phyloP scores from a whole-genome alignment of 1,284 basidiomycete genomes.

The Irpex sp. region DNA sequence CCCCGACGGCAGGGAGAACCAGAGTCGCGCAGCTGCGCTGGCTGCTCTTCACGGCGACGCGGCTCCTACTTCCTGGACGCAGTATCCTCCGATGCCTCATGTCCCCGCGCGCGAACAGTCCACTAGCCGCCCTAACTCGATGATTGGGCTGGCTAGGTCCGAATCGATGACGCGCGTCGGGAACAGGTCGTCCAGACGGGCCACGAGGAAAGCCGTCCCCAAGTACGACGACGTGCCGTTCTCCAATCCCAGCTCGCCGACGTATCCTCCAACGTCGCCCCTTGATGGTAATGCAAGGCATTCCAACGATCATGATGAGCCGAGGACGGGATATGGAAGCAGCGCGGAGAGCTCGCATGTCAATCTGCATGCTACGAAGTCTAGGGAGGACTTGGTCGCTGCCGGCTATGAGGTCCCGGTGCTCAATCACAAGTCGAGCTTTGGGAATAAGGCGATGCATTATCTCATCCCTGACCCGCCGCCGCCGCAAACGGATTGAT shows the following conservation, averaged over 20 bases:
- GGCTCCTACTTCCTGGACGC: constrained; percentile 8
- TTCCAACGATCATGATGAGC: constrained; percentile 1
- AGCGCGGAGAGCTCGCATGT: constrained; percentile 2
- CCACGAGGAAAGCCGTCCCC: constrained; percentile 41
- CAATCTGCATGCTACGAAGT: constrained; percentile 16
- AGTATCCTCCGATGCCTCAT: background rate
- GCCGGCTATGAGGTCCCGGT: constrained; percentile 18
- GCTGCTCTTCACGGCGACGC: constrained; percentile 18
- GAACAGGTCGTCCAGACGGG: constrained; percentile 12
- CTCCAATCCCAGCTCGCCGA: background rate
- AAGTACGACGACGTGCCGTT: constrained; percentile 25
- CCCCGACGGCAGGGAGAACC: constrained; percentile 9
- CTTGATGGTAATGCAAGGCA: background rate
- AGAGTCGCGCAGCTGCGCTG: constrained; percentile 23
- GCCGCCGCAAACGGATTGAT: constrained; percentile 14
- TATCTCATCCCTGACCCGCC: constrained; percentile 34
- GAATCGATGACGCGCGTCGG: constrained; percentile 11
- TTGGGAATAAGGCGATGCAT: constrained; percentile 28
- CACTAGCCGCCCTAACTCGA: constrained; percentile 10
- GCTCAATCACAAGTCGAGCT: constrained; percentile 32
- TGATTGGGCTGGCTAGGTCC: constrained; percentile 21
- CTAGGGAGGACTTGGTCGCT: constrained; percentile 22
- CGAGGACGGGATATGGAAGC: background rate
- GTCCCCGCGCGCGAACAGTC: background rate
- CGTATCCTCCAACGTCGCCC: background rate